Conservation (phyloP, 306 rosid species). For the Medicago ruthenica region DNA sequence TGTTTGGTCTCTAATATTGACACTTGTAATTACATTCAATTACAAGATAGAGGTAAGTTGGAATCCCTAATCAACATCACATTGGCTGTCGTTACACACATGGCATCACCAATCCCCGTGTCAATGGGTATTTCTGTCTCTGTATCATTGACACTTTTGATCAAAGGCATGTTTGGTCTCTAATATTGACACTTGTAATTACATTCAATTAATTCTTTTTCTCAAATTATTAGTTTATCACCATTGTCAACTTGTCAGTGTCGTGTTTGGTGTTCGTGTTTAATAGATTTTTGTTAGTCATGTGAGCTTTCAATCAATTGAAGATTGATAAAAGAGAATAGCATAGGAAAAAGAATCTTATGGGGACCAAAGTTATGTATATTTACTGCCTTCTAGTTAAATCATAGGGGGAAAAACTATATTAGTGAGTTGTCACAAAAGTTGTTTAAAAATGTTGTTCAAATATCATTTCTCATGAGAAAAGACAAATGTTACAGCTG, state of each 20-base stretch:
- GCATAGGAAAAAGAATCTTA: neutral
- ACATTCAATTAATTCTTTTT: neutral
- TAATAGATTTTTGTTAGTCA: neutral
- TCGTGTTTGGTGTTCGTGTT: no score
- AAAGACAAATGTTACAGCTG: neutral
- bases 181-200: neutral
- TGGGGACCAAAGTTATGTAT: neutral
- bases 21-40: slow-evolving; percentile 1
- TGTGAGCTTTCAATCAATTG: neutral
- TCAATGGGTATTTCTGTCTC: neutral
- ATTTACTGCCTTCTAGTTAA: neutral
- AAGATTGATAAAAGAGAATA: neutral
- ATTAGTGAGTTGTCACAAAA: no score
- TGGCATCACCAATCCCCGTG: no score
- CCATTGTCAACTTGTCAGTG: no score
- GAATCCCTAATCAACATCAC: neutral
- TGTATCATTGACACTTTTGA: no score
- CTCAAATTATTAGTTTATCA: no score
- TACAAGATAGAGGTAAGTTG: neutral
- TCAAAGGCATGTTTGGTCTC: no score
- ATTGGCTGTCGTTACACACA: neutral
- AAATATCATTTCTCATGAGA: no score
- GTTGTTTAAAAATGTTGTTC: no score
- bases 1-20: no score
- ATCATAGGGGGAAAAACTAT: neutral